Conservation (phyloP, 192 early-diverging fungal species). For the Entrophospora sp. region DNA sequence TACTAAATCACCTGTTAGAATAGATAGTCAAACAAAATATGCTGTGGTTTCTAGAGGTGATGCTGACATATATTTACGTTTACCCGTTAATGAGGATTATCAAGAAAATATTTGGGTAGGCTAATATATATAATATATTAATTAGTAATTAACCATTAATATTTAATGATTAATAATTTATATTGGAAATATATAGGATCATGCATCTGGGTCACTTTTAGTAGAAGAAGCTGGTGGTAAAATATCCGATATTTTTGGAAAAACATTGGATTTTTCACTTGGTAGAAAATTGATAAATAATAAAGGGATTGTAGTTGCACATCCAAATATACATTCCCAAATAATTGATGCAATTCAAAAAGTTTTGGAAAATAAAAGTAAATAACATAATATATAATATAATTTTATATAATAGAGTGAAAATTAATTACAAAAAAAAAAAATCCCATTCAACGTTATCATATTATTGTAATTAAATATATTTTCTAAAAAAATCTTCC, state of each 20-base stretch:
- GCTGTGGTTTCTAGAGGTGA: conserved; percentile 84
- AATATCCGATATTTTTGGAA: conserved; percentile 74
- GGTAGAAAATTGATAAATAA: conserved; percentile 78
- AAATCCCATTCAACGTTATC: too few species aligned
- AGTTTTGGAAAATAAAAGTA: conserved; percentile 23
- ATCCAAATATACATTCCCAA: conserved; percentile 61
- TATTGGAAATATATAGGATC: conserved; percentile 53
- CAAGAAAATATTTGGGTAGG: conserved; percentile 96
- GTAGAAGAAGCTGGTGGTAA: conserved; percentile 90
- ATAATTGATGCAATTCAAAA: conserved; percentile 74
- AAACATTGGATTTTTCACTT: conserved; percentile 80
- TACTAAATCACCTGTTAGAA: conserved; percentile 66
- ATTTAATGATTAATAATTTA: neutral
- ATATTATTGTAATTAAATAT: too few species aligned
- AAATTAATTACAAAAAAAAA: too few species aligned
- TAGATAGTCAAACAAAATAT: conserved; percentile 99
- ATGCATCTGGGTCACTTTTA: conserved; percentile 84
- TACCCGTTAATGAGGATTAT: conserved; percentile 73
- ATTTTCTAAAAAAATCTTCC: too few species aligned
- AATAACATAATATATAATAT: too few species aligned
- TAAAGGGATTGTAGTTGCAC: conserved; percentile 82
- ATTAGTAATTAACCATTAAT: neutral
- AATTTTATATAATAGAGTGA: too few species aligned
- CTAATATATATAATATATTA: neutral
- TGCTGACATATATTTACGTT: conserved; percentile 84